These are phyloP conservation scores for Geotrichum macrosporum DNA, from an alignment of 1,139 yeast species.

Conservation along the genomic window DNA sequence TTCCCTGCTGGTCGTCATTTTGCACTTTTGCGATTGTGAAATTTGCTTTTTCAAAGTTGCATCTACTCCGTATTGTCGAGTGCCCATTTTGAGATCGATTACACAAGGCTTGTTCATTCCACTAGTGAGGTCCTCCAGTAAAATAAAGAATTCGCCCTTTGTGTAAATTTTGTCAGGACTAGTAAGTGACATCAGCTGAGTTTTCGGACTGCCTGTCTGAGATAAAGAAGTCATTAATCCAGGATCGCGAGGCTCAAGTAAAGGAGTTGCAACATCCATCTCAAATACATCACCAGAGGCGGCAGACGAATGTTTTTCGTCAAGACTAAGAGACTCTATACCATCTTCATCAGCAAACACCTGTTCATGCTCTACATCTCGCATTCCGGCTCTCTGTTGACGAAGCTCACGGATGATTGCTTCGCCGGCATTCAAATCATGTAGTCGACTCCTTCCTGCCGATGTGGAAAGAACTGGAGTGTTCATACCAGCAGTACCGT, in stretches of 20 bases:
- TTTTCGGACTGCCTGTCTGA: slow-evolving; percentile 13
- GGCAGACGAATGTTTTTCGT: slow-evolving; percentile 3
- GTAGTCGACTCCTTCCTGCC: slow-evolving; percentile 4
- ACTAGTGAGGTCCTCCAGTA: slow-evolving; percentile 86
- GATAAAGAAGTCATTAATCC: slow-evolving; percentile 4
- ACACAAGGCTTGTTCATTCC: slow-evolving; percentile 85
- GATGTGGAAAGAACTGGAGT: slow-evolving; percentile 10
- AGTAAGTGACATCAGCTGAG: slow-evolving; percentile 17
- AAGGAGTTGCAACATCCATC: slow-evolving; percentile 27
- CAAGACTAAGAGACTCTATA: slow-evolving; percentile 4
- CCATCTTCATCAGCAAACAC: slow-evolving; percentile 15
- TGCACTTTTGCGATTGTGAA: slow-evolving; percentile 81
- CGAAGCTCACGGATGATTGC: slow-evolving; percentile 14
- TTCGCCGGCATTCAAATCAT: slow-evolving; percentile 8
- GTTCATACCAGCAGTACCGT: neutral
- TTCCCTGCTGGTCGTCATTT: slow-evolving; percentile 69
- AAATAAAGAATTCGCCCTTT: slow-evolving; percentile 70
- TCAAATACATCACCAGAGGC: slow-evolving; percentile 27
- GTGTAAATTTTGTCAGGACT: slow-evolving; percentile 29
- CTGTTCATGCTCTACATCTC: slow-evolving; percentile 8
- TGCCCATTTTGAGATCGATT: slow-evolving; percentile 94
- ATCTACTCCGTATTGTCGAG: slow-evolving; percentile 96
- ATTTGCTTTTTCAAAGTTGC: slow-evolving; percentile 67
- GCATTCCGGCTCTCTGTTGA: slow-evolving; percentile 17
- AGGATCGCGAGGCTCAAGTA: slow-evolving; percentile 5